Base-by-base conservation (phyloP, 2,329 filamentous ascomycete genomes). In the Diatrype stigma region DNA sequence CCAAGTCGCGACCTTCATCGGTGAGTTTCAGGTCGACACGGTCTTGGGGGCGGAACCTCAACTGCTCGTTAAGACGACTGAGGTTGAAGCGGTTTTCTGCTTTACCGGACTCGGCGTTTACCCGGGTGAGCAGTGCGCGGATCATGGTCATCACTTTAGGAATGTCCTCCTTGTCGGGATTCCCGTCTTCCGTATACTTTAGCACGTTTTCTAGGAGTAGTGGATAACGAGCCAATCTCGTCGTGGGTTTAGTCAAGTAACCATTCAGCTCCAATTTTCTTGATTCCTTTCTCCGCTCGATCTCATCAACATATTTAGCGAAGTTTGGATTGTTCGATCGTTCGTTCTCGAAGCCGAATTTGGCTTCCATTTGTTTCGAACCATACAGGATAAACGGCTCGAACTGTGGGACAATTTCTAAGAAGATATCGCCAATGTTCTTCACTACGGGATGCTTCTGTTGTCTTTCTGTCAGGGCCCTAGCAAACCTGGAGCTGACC, bases 301-400 rank as follows among this genome's bases (percentile, higher is more conserved):
- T 96, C 68, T 97, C 92, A 58, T 99, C 94, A 23, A 97, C 94
- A 61, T 97, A 96, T 63, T 88, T 90, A 47, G 87, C 77, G 68
- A 99, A 99, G 38, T 82, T 82, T 1, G 86, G 81, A 63, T 99
- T 99, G 51, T 85, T 81, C 16, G 88, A 86, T 61, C 94, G 90
- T 73, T 99, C 94, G 63, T 94, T 94, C 71, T 99, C 94, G 67
- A 97, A 99, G 66, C 96, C 94, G 64, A 93, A 96, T 70, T 99
- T 97, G 60, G 89, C 94, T 68, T 96, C 95, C 45, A 99, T 76
- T 70, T 99, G 94, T 66, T 92, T 96, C 38, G 93, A 89, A 64
- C 94, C 94, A 65, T 99, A 99, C 64, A 88, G 85, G 66, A 99
- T 96, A 67, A 99, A 99, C 0, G 94, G 94, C 60, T 92, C 88